These are phyloP conservation scores for Pachyrhizus erosus DNA, from an alignment of 306 rosid genomes.

Conservation along the genomic window DNA sequence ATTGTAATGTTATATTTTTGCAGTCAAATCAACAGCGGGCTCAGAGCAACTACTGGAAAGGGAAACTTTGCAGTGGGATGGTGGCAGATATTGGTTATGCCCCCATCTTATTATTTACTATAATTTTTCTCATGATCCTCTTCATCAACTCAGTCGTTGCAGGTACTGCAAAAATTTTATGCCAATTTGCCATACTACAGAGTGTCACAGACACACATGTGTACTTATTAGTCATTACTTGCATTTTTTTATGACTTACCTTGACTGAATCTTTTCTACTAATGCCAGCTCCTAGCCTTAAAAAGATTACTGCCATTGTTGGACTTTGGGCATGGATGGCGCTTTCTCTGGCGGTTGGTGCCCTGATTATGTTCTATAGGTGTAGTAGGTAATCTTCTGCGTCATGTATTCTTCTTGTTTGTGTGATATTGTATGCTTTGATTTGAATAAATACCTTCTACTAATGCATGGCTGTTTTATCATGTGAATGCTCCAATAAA, in stretches of 20 bases:
- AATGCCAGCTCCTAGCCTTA: constrained; percentile 73
- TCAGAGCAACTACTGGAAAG: constrained; percentile 55
- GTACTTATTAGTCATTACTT: neutral
- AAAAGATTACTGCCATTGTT: constrained; percentile 81
- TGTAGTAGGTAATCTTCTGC: constrained; percentile 78
- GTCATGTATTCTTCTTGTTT: constrained; percentile 23
- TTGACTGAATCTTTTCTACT: constrained; percentile 50
- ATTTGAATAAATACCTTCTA: constrained; percentile 25
- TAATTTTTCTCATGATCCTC: constrained; percentile 61
- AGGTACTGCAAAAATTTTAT: constrained; percentile 56
- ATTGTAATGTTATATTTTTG: constrained; percentile 40
- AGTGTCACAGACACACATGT: constrained; percentile 11
- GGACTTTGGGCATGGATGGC: constrained; percentile 93
- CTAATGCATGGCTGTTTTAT: constrained; percentile 19
- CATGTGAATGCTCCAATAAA: constrained; percentile 30
- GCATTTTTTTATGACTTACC: constrained; percentile 37
- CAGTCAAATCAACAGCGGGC: constrained; percentile 80
- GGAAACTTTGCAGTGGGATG: constrained; percentile 60
- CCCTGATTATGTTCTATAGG: constrained; percentile 80
- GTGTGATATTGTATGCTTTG: constrained; percentile 4
- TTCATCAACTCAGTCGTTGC: constrained; percentile 80
- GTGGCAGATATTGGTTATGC: constrained; percentile 75
- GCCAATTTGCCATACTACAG: constrained; percentile 32
- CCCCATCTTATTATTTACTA: constrained; percentile 67
- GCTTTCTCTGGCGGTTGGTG: constrained; percentile 61